Evolutionary conservation across 2,329 filamentous ascomycete species (phyloP), one percentile per base, ranked within the genome.

Genomic region (Cordyceps tenuipes): DNA sequence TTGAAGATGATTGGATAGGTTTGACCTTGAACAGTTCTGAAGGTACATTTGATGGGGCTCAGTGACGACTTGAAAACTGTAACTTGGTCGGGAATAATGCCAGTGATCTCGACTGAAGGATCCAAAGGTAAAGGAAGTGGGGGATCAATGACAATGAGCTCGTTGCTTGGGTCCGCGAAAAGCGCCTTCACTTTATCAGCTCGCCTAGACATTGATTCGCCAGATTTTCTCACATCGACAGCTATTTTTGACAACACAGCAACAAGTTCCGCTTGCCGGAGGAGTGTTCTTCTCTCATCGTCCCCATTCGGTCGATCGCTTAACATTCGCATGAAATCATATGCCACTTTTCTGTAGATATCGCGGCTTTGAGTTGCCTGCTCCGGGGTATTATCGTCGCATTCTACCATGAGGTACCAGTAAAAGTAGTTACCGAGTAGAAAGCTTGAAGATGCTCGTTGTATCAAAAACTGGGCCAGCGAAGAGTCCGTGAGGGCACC

Each of bases 321-420:
- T 3, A 97, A 78, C 71, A 94, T 90, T 6, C 84, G 79, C 91
- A 97, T 96, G 72, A 97, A 99, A 69, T 97, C 91, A 68, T 91
- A 99, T 62, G 94, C 92, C 9, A 99, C 90, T 67, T 93, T 91
- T 31, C 90, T 88, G 72, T 96, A 99, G 19, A 97, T 85, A 63
- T 90, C 89, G 50, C 90, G 88, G 69, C 93, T 88, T 60, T 87
- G 85, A 5, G 84, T 79, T 23, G 85, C 82, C 66, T 92, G 90
- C 48, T 91, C 88, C 3, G 85, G 84, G 64, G 88, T 91, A 62
- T 81, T 79, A 70, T 97, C 93, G 66, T 95, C 91, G 66, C 92
- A 95, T 74, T 99, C 95, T 1, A 99, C 94, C 86, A 97, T 97
- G 2, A 99, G 80, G 72, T 97, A 99, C 94, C 94, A 99, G 72